Percentiles rank a stretch among this genome's conserved stretches.
Evolutionary conservation across 768 basidiomycete genomes (phyloP).

Genomic region (Epithele typhae): DNA sequence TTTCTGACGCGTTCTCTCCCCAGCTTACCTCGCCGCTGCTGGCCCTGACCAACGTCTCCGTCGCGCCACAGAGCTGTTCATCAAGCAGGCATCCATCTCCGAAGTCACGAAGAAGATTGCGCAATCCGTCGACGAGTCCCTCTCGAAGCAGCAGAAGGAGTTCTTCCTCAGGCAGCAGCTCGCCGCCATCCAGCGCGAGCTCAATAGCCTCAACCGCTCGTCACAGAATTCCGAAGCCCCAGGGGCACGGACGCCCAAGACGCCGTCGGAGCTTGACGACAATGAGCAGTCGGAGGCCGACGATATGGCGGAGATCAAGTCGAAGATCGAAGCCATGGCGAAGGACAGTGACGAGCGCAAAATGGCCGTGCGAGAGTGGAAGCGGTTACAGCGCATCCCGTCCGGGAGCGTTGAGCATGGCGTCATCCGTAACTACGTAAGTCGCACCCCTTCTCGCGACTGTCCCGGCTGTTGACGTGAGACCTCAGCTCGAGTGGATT

Average conservation of each 20-base stretch:
- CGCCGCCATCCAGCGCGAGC: constrained; percentile 73
- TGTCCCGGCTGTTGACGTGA: neutral
- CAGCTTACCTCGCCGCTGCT: constrained; percentile 59
- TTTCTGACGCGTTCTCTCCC: too few relatives aligned
- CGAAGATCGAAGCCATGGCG: constrained; percentile 71
- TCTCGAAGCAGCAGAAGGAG: constrained; percentile 88
- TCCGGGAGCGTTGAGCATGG: constrained; percentile 88
- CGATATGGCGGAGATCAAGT: constrained; percentile 67
- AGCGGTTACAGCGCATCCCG: constrained; percentile 81
- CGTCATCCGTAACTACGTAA: constrained; percentile 78
- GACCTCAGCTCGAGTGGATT: constrained; percentile 79
- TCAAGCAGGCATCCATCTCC: constrained; percentile 72
- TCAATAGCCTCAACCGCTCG: constrained; percentile 48
- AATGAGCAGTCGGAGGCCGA: constrained; percentile 80
- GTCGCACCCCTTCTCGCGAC: constrained; percentile 24
- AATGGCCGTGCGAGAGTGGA: constrained; percentile 79
- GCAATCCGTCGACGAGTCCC: constrained; percentile 72
- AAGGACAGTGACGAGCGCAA: constrained; percentile 76
- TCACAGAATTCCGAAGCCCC: constrained; percentile 4
- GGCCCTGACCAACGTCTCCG: constrained; percentile 60
- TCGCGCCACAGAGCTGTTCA: constrained; percentile 65
- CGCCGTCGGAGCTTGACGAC: constrained; percentile 58
- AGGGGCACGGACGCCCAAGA: constrained; percentile 9
- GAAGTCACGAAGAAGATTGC: constrained; percentile 82
- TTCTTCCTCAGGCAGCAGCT: constrained; percentile 83